These are phyloP conservation scores for Emericellopsis cladophorae DNA, from an alignment of 2,329 filamentous ascomycete genomes.

Conservation along the genomic window DNA sequence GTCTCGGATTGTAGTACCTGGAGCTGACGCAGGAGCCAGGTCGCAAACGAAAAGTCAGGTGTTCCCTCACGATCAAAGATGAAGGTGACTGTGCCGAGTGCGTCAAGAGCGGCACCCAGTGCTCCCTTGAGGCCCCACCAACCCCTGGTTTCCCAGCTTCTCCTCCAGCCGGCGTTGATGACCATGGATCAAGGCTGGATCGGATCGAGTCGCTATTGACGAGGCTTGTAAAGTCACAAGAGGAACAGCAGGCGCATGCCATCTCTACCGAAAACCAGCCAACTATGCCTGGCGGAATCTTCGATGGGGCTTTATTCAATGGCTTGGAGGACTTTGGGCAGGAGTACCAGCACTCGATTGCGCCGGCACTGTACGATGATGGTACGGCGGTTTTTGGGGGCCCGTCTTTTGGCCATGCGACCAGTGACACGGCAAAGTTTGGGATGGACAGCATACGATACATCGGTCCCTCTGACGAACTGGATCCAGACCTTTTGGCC, in stretches of 20 bases:
- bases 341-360: not conserved
- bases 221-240: not conserved
- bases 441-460: slow-evolving; percentile 1
- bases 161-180: not conserved
- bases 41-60: not conserved
- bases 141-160: not conserved
- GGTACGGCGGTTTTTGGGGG: not conserved
- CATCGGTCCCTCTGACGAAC: slow-evolving; percentile 3
- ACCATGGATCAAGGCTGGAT: not conserved
- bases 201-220: not conserved
- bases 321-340: not conserved
- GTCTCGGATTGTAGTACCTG: not conserved
- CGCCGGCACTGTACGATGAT: not conserved
- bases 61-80: not conserved
- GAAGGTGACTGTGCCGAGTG: not conserved
- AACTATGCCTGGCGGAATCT: not conserved
- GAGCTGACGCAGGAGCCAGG: not conserved
- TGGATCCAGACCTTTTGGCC: slow-evolving; percentile 3
- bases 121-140: not conserved
- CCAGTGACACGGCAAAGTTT: not conserved
- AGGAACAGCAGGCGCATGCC: not conserved
- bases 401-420: not conserved
- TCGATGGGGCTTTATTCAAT: not conserved
- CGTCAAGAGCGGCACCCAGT: not conserved
- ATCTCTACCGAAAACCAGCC: not conserved